Base-by-base conservation (phyloP, 2,329 filamentous ascomycete genomes). In the Fusarium guadeloupense region DNA sequence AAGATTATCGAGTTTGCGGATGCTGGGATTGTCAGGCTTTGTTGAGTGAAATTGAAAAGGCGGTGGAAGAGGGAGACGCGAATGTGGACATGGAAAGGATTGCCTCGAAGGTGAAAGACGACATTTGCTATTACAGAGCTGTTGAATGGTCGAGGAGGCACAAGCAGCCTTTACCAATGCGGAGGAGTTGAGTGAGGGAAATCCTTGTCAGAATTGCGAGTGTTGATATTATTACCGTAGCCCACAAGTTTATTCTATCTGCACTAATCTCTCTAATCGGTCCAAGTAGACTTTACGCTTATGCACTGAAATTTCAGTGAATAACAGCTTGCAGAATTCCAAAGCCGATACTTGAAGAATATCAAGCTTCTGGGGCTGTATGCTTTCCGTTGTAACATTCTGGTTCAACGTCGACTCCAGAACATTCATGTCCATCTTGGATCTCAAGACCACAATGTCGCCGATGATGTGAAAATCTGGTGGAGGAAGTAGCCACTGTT, bases 1-100 rank as follows among this genome's bases (percentile, higher is more conserved):
- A 71, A 10, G 73, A 77, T 23, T 79, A 79, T 59, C 41, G 61
- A 12, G 38, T 66, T 4, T 79, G 77, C 31, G 58, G 66, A 4
- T 77, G 75, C 43, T 77, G 75, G 75, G 72, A 75, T 20, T 77
- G 75, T 47, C 73, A 77, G 61, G 70, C 70, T 3, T 57, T 76
- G 25, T 50, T 68, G 14, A 33, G 50, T 3, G 69, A 69, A 31
- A 68, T 57, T 16, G 37, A 71, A 5, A 66, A 67, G 25, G 55
- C 45, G 6, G 17, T 35, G 1, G 35, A 34, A 4, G 20, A 14
- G 1, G 48, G 45, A 1, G 31, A 12, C 1, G 13, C 14, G 1
- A 43, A 57, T 1, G 17, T 58, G 2, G 59, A 60, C 14, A 56
- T 69, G 54, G 38, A 34, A 2, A 21, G 1, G 5, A 47, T 69